Percentiles rank a stretch among this genome's conserved stretches.
These are phyloP conservation scores for Tetrahymena elliotti DNA, from an alignment of 73 alveolate species.

Conservation along the genomic window DNA sequence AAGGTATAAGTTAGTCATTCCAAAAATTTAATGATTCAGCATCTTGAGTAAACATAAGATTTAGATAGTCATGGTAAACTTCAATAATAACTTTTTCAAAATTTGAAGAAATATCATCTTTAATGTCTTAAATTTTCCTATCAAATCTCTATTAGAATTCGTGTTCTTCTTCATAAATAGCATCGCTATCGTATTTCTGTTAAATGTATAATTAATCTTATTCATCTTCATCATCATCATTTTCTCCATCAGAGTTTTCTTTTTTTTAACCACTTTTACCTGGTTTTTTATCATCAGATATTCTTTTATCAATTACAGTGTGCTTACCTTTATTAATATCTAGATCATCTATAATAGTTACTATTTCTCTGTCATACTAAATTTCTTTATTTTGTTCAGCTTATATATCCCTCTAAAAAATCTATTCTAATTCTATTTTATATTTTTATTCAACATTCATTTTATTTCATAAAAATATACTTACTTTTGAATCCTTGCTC, in stretches of 20 bases:
- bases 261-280: neutral
- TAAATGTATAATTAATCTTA: neutral
- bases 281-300: neutral
- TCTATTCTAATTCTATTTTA: neutral
- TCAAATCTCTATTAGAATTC: neutral
- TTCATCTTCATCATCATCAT: neutral
- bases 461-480: no score
- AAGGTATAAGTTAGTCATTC: neutral
- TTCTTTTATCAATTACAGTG: neutral
- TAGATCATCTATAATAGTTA: no score
- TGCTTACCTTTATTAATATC: neutral
- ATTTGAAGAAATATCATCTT: neutral
- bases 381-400: neutral
- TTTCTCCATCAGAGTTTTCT: neutral
- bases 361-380: neutral
- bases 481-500: neutral
- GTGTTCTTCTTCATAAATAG: neutral
- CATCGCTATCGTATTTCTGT: neutral
- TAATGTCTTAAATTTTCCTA: neutral
- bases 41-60: neutral
- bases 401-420: neutral
- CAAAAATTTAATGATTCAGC: neutral
- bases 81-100: neutral
- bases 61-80: neutral
- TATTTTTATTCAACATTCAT: no score